These are phyloP conservation scores for Paracorniculantispora psalliotae DNA, from an alignment of 2,329 filamentous ascomycete genomes.

Conservation along the genomic window DNA sequence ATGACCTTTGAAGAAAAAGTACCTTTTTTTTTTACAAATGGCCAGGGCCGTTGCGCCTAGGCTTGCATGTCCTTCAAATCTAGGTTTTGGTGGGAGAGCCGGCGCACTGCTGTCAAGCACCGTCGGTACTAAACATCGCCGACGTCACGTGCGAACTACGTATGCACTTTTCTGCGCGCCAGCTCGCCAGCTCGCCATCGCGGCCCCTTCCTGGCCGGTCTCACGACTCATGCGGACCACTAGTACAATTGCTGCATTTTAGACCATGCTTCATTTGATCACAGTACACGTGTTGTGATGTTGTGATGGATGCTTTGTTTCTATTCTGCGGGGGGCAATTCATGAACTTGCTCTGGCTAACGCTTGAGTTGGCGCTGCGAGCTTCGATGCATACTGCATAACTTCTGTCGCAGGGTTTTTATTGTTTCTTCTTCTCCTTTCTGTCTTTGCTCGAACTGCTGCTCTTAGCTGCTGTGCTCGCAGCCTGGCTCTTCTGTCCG, in stretches of 20 bases:
- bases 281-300: neutral
- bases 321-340: neutral
- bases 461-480: neutral
- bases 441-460: neutral
- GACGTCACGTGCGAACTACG: slow-evolving; percentile 8
- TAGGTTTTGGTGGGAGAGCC: neutral
- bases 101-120: neutral
- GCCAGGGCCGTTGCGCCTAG: neutral
- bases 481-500: neutral
- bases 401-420: neutral
- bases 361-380: neutral
- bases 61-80: neutral
- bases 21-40: neutral
- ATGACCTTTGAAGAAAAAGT: too few relatives aligned
- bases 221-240: neutral
- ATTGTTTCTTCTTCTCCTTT: slow-evolving; percentile 23
- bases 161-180: neutral
- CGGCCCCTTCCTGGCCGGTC: neutral
- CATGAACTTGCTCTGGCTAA: neutral
- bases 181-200: neutral
- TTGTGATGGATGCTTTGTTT: neutral
- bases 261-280: neutral
- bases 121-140: slow-evolving; percentile 11
- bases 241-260: neutral
- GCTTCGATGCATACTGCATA: neutral